Percentiles rank a stretch among this genome's conserved stretches.
phyloP scores from a whole-genome alignment of 768 basidiomycete species.

The Tremella fuciformis region DNA sequence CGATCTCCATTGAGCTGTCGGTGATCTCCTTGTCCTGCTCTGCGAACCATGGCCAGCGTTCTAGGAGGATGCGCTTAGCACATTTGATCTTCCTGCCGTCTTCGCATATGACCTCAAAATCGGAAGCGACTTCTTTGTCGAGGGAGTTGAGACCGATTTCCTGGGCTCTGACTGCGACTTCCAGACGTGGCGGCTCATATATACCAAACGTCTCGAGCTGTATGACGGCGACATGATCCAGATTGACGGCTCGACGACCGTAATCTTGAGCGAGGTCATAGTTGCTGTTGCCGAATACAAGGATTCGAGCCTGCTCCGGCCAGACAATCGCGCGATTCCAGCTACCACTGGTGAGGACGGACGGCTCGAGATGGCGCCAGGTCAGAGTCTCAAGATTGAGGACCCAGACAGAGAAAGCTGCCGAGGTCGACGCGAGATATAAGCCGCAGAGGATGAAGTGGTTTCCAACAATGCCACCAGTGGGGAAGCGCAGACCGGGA shows the following conservation, averaged over 20 bases:
- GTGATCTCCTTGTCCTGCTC: conserved; percentile 25
- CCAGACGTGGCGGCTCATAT: conserved; percentile 71
- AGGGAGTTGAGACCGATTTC: conserved; percentile 78
- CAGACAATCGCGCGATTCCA: conserved; percentile 93
- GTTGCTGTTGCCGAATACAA: conserved; percentile 82
- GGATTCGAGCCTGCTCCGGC: conserved; percentile 75
- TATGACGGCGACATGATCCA: conserved; percentile 80
- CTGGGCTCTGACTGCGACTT: conserved; percentile 69
- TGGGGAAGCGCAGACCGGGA: conserved; percentile 92
- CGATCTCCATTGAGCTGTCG: conserved; percentile 11
- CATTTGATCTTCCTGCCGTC: conserved; percentile 80
- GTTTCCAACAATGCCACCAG: conserved; percentile 84
- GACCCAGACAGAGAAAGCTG: conserved; percentile 95
- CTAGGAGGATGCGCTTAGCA: conserved; percentile 77
- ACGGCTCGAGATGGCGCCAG: conserved; percentile 43
- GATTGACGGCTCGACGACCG: conserved; percentile 46
- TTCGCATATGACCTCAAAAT: conserved; percentile 90
- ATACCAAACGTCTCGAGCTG: conserved; percentile 94
- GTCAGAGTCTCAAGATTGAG: conserved; percentile 64
- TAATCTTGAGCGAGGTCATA: conserved; percentile 47
- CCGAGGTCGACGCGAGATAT: conserved; percentile 88
- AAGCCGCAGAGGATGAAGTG: conserved; percentile 87
- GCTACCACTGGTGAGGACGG: conserved; percentile 72
- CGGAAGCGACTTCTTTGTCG: conserved; percentile 74
- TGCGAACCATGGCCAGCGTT: conserved; percentile 91